These are phyloP conservation scores for Aspergillus kassunensis DNA, from an alignment of 495 filamentous ascomycete species.

Conservation along the genomic window DNA sequence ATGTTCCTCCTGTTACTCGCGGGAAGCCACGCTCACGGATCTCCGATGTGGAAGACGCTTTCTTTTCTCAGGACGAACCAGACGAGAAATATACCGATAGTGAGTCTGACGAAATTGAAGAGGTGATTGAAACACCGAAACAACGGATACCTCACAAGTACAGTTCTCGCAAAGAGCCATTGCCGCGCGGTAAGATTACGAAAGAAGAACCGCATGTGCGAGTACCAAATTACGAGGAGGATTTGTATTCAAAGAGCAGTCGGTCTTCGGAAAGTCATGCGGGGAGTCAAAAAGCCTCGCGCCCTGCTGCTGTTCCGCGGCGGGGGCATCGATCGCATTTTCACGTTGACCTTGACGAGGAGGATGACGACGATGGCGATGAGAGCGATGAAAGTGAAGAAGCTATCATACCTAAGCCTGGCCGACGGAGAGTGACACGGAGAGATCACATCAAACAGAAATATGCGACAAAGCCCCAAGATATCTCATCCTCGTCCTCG, in stretches of 20 bases:
- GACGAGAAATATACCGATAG: slow-evolving; percentile 16
- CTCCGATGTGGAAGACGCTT: slow-evolving; percentile 27
- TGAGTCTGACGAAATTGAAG: slow-evolving; percentile 27
- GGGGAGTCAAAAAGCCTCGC: slow-evolving; percentile 1
- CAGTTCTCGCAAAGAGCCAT: neutral
- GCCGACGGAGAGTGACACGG: slow-evolving; percentile 1
- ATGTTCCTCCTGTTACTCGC: neutral
- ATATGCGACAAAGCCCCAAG: neutral
- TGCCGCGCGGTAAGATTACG: slow-evolving; percentile 4
- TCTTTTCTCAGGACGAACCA: slow-evolving; percentile 22
- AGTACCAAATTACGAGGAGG: slow-evolving; percentile 3
- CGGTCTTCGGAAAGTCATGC: neutral
- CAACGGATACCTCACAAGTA: slow-evolving; percentile 3
- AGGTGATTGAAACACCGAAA: slow-evolving; percentile 15
- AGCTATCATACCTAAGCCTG: neutral
- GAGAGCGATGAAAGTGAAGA: slow-evolving; percentile 13
- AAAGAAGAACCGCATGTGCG: slow-evolving; percentile 4
- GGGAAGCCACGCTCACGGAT: slow-evolving; percentile 15
- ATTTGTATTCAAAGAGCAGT: neutral
- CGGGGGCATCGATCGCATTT: slow-evolving; percentile 5
- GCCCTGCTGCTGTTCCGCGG: neutral
- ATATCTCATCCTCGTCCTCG: slow-evolving; percentile 7
- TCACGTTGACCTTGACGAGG: slow-evolving; percentile 6
- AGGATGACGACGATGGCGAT: slow-evolving; percentile 7
- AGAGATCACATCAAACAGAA: slow-evolving; percentile 4